Evolutionary conservation across 495 filamentous ascomycete species (phyloP).

Genomic region (Aspergillus leporis): DNA sequence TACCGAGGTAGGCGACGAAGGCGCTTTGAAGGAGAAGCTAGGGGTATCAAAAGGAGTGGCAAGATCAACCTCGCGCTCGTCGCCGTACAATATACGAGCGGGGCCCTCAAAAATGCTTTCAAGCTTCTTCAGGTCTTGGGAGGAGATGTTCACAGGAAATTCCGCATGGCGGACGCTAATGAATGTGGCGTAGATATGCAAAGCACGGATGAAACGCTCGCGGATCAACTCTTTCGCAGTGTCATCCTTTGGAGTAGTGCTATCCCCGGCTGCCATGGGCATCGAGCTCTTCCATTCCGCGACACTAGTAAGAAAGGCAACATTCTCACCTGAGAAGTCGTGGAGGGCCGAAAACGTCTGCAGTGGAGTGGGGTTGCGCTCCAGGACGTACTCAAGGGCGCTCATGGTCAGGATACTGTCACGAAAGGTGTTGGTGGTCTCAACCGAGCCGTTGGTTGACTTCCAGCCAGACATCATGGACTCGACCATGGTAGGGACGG

Average conservation of each 20-base stretch:
- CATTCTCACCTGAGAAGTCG: slow-evolving; percentile 70
- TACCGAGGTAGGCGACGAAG: slow-evolving; percentile 22
- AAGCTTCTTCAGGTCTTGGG: slow-evolving; percentile 45
- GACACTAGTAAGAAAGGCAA: slow-evolving; percentile 62
- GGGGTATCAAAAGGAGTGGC: slow-evolving; percentile 35
- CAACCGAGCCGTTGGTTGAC: slow-evolving; percentile 32
- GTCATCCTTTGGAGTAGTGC: slow-evolving; percentile 15
- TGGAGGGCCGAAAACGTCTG: slow-evolving; percentile 59
- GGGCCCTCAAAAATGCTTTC: slow-evolving; percentile 51
- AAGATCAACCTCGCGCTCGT: slow-evolving; percentile 28
- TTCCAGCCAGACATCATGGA: slow-evolving; percentile 37
- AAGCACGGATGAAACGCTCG: slow-evolving; percentile 50
- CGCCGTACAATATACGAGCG: slow-evolving; percentile 35
- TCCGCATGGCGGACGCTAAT: slow-evolving; percentile 56
- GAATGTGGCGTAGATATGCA: slow-evolving; percentile 59
- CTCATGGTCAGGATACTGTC: slow-evolving; percentile 56
- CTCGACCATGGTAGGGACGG: slow-evolving; percentile 32
- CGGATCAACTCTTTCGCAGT: slow-evolving; percentile 31
- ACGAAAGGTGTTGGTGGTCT: slow-evolving; percentile 26
- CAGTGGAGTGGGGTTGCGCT: slow-evolving; percentile 54
- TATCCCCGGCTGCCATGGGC: slow-evolving; percentile 21
- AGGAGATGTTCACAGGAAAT: slow-evolving; percentile 65
- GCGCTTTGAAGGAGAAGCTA: slow-evolving; percentile 13
- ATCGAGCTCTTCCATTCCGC: slow-evolving; percentile 52
- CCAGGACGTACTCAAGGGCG: slow-evolving; percentile 59